Percentiles rank a stretch among this genome's conserved stretches.
phyloP scores from a whole-genome alignment of 345 rosid genomes.

The Raphanus sativus region DNA sequence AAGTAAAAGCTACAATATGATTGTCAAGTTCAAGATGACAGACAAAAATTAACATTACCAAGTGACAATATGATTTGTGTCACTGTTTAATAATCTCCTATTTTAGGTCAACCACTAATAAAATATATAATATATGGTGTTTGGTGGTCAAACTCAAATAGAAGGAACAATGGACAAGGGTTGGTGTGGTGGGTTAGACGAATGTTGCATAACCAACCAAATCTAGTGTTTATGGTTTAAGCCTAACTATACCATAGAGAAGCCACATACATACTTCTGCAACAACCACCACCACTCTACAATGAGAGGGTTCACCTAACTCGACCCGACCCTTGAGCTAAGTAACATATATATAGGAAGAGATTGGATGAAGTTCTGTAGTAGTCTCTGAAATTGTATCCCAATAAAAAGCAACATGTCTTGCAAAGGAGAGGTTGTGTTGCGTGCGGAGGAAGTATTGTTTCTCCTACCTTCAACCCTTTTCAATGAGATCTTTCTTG shows the following conservation, averaged over 20 bases:
- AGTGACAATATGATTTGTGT: no score
- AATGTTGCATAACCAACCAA: constrained; percentile 23
- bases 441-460: constrained; percentile 33
- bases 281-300: neutral
- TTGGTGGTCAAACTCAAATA: neutral
- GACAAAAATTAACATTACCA: no score
- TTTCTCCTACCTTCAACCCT: constrained; percentile 36
- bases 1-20: neutral
- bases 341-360: constrained; percentile 8
- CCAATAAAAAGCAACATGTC: constrained; percentile 17
- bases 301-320: constrained; percentile 27
- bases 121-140: neutral
- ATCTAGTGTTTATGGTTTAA: constrained; percentile 16
- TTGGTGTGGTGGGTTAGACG: constrained; percentile 39
- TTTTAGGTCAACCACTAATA: constrained; percentile 24
- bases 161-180: neutral
- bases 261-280: constrained; percentile 16
- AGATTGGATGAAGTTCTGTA: constrained; percentile 1
- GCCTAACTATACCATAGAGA: constrained; percentile 32
- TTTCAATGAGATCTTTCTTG: constrained; percentile 35
- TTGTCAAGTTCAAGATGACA: neutral
- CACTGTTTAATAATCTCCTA: neutral
- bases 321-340: constrained; percentile 1
- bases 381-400: neutral
- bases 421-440: constrained; percentile 22